A percentile compares a stretch with the other conserved stretches of the same genome.
Conservation (phyloP, 2,329 filamentous ascomycete species). For the Westerdykella aurantiaca region DNA sequence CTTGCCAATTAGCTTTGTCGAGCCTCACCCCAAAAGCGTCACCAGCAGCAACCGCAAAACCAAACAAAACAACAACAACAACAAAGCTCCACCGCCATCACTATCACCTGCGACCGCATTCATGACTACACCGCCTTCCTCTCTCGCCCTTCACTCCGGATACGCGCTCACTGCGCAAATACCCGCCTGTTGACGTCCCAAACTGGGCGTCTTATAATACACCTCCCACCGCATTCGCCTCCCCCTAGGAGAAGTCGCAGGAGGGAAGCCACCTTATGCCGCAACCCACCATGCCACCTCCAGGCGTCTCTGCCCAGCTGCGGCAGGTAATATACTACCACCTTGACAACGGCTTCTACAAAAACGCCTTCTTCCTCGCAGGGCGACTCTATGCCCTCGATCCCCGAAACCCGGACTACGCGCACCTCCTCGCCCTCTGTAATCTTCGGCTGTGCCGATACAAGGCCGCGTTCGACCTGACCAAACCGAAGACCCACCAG, state of each 20-base stretch:
- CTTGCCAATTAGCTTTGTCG: conserved; percentile 38
- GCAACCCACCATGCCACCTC: conserved; percentile 28
- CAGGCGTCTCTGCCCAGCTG: conserved; percentile 55
- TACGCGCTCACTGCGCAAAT: conserved; percentile 1
- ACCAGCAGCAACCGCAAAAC: conserved; percentile 26
- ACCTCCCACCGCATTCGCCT: conserved; percentile 45
- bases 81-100: conserved; percentile 13
- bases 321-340: conserved; percentile 63
- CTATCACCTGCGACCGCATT: conserved; percentile 16
- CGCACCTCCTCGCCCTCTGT: conserved; percentile 77
- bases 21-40: conserved; percentile 11
- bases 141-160: neutral
- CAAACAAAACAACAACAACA: conserved; percentile 26
- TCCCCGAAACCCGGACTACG: conserved; percentile 69
- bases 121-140: conserved; percentile 19
- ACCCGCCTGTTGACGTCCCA: neutral
- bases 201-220: conserved; percentile 3
- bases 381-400: conserved; percentile 82
- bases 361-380: conserved; percentile 91
- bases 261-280: too few species aligned
- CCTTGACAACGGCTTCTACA: conserved; percentile 82
- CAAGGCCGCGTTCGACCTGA: conserved; percentile 79
- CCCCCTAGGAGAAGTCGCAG: neutral
- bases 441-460: conserved; percentile 76
- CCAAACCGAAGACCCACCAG: conserved; percentile 63